Evolutionary conservation across 148 eudicot species (phyloP).

Genomic region (Diospyros lotus): DNA sequence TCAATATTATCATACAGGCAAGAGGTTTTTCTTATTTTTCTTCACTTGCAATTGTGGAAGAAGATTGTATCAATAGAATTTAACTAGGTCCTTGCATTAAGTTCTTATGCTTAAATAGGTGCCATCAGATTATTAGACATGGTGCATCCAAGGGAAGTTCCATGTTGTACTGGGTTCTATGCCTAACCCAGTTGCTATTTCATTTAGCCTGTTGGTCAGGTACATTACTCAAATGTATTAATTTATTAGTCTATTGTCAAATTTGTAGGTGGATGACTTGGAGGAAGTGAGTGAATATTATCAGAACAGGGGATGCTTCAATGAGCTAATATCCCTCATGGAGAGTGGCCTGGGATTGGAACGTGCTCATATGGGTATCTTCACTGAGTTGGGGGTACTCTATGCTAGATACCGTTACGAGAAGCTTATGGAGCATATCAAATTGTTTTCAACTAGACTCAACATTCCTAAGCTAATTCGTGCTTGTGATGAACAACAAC

Average conservation of each 20-base stretch:
- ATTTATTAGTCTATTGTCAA: not conserved
- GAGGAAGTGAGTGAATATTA: slow-evolving; percentile 93
- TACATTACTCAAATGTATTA: not conserved
- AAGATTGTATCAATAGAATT: not conserved
- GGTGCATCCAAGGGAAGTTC: not conserved
- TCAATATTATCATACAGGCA: slow-evolving; percentile 91
- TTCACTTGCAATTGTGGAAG: not conserved
- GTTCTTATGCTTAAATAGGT: not conserved
- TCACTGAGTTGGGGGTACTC: slow-evolving; percentile 93
- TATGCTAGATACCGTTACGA: slow-evolving; percentile 95
- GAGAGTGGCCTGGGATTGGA: slow-evolving; percentile 98
- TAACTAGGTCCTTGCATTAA: not conserved
- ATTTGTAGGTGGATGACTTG: slow-evolving; percentile 78
- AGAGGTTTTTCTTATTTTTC: not conserved
- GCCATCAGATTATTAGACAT: not conserved
- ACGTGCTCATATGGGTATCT: slow-evolving; percentile 99
- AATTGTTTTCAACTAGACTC: slow-evolving; percentile 92
- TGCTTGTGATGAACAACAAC: slow-evolving; percentile 97
- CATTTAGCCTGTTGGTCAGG: not conserved
- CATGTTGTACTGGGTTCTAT: not conserved
- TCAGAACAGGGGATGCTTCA: slow-evolving; percentile 94
- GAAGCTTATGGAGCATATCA: slow-evolving; percentile 99
- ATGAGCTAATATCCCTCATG: slow-evolving; percentile 85
- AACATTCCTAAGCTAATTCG: slow-evolving; percentile 96
- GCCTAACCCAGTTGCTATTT: not conserved